phyloP scores from a whole-genome alignment of 1,139 yeast genomes.

The Casaregolazyma suthepensis region DNA sequence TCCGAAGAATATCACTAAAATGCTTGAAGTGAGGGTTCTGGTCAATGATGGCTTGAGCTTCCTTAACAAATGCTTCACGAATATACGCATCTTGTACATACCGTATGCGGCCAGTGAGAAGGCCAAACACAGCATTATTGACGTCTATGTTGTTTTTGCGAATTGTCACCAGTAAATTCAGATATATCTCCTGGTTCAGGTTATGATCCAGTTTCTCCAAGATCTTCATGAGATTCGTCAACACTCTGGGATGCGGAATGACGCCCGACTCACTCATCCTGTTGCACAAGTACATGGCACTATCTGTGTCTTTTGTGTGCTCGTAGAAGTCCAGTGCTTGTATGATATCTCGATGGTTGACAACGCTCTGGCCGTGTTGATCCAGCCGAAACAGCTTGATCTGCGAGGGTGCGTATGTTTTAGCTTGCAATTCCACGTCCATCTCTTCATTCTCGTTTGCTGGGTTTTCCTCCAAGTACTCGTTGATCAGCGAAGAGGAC shows the following conservation, averaged over 20 bases:
- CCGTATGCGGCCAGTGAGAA: constrained; percentile 10
- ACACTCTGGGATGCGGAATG: constrained; percentile 11
- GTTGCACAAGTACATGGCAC: constrained; percentile 13
- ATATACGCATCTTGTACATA: constrained; percentile 5
- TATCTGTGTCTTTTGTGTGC: constrained; percentile 1
- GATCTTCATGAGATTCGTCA: constrained; percentile 9
- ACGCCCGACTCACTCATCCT: constrained; percentile 12
- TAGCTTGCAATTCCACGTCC: not conserved
- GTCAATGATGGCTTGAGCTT: not conserved
- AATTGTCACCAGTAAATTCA: constrained; percentile 12
- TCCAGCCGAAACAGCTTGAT: not conserved
- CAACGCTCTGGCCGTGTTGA: not conserved
- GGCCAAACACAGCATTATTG: constrained; percentile 4
- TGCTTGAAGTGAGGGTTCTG: not conserved
- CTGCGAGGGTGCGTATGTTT: not conserved
- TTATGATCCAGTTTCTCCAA: constrained; percentile 10
- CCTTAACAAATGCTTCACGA: not conserved
- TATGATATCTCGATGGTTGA: not conserved
- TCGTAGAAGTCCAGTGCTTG: constrained; percentile 1
- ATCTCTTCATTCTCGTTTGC: too few relatives aligned
- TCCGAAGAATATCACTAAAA: not conserved
- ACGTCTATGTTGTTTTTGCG: constrained; percentile 1
- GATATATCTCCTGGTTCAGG: constrained; percentile 6
- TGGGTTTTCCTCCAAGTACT: not conserved
- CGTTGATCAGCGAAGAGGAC: not conserved